A percentile compares a stretch with the other conserved stretches of the same genome.
These are phyloP conservation scores for Linnemannia zychae DNA, from an alignment of 192 early-diverging fungal genomes.

Conservation along the genomic window DNA sequence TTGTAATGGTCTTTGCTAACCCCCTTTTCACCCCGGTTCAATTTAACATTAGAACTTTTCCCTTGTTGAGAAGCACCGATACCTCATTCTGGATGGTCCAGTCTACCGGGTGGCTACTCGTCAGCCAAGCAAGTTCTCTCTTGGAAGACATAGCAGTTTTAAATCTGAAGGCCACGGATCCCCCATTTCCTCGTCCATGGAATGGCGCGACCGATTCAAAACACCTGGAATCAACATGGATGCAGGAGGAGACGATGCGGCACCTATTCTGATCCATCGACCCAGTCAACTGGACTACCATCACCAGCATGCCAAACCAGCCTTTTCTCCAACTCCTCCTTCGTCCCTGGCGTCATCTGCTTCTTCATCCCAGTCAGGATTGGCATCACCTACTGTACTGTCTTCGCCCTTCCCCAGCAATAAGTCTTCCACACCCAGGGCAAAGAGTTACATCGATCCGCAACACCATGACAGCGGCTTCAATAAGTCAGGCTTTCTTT, in stretches of 20 bases:
- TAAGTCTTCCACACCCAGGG: background rate
- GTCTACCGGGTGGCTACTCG: conserved; percentile 36
- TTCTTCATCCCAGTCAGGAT: conserved; percentile 12
- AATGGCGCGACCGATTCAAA: conserved; percentile 43
- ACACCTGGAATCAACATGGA: conserved; percentile 8
- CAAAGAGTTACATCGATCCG: conserved; percentile 15
- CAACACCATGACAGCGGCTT: background rate
- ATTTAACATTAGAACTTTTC: conserved; percentile 38
- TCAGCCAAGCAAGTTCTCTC: conserved; percentile 22
- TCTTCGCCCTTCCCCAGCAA: conserved; percentile 10
- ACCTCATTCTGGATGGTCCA: conserved; percentile 51
- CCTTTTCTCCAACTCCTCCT: conserved; percentile 20
- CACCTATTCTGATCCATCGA: conserved; percentile 19
- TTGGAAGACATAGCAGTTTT: conserved; percentile 6
- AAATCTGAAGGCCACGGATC: conserved; percentile 27
- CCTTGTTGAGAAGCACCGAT: conserved; percentile 48
- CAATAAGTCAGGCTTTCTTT: conserved; percentile 5
- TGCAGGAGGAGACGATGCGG: background rate
- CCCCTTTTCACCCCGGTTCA: background rate
- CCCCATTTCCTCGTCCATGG: background rate
- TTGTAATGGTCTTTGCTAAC: too few relatives aligned
- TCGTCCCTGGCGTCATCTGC: conserved; percentile 13
- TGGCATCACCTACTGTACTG: background rate
- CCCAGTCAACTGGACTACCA: conserved; percentile 49
- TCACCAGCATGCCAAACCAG: conserved; percentile 45